These are phyloP conservation scores for Globisporangium parvum DNA, from an alignment of 352 stramenopile genomes.

Conservation along the genomic window DNA sequence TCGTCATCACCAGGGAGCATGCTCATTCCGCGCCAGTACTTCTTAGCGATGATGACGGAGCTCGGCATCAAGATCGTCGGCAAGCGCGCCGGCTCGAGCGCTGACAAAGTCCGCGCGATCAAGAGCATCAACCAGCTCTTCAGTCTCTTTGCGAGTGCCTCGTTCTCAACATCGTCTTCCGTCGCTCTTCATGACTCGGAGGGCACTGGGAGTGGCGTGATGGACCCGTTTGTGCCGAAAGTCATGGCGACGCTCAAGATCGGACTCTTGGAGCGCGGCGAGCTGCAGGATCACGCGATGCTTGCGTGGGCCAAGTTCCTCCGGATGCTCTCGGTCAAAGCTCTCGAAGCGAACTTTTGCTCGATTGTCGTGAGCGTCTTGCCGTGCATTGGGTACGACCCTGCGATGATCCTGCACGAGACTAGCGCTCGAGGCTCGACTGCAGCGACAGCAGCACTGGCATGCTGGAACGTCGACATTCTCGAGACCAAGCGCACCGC, in stretches of 20 bases:
- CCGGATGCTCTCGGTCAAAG: conserved; percentile 71
- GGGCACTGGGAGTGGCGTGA: conserved; percentile 25
- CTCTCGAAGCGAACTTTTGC: conserved; percentile 75
- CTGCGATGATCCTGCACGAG: conserved; percentile 33
- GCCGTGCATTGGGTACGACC: conserved; percentile 55
- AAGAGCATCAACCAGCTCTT: conserved; percentile 72
- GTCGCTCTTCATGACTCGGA: conserved; percentile 16
- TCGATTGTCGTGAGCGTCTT: conserved; percentile 86
- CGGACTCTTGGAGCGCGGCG: conserved; percentile 37
- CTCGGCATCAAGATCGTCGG: conserved; percentile 57
- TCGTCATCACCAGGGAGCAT: conserved; percentile 12
- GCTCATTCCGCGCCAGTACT: conserved; percentile 70
- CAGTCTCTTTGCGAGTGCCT: conserved; percentile 38
- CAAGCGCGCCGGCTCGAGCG: conserved; percentile 22
- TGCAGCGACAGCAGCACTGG: conserved; percentile 7
- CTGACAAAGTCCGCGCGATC: conserved; percentile 54
- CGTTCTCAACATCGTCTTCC: background rate
- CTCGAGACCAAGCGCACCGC: conserved; percentile 10
- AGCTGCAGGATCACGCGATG: conserved; percentile 57
- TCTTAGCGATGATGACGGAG: conserved; percentile 80
- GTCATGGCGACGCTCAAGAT: conserved; percentile 88
- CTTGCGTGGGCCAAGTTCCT: conserved; percentile 75
- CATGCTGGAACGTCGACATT: conserved; percentile 36
- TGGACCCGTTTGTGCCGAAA: conserved; percentile 85
- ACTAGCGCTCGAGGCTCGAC: background rate